Base-by-base conservation (phyloP, 805 yeast species). In the Candida parachauliodes region DNA sequence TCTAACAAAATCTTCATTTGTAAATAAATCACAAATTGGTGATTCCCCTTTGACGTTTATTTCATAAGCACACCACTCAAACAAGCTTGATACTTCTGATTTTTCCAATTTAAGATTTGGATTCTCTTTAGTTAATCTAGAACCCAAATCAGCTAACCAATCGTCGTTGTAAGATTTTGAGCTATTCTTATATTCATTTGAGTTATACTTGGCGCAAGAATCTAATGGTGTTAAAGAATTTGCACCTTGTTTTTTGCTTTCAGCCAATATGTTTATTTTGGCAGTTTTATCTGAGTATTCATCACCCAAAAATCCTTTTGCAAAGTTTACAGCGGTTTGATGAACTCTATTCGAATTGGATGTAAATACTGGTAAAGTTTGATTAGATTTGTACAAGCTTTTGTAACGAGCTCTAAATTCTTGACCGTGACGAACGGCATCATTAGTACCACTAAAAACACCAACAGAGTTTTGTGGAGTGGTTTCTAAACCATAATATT, bases 41-140 rank as follows among this genome's bases (percentile, higher is more conserved):
- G 88, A 80, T 37, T 60, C 51, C 8, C 89, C 89, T 36, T 66
- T 66, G 9, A 76, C 81, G 40, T 83, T 83, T 30, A 82, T 60
- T 56, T 84, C 93, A 54, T 70, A 84, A 3, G 84, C 86, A 58
- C 93, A 84, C 59, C 78, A 70, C 6, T 68, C 63, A 49, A 81
- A 77, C 44, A 83, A 47, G 15, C 54, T 59, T 32, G 50, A 56
- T 16, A 77, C 72, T 46, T 84, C 88, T 20, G 54, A 49, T 3
- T 65, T 50, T 2, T 76, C 68, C 35, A 83, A 43, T 43, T 72
- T 61, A 45, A 66, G 62, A 5, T 74, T 78, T 4, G 76, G 74
- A 34, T 83, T 74, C 30, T 70, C 62, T 35, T 53, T 51, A 49
- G 74, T 75, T 29, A 83, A 57, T 45, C 89, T 69, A n/a, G 52